Base-by-base conservation (phyloP, 2,329 filamentous ascomycete species). In the Cladorrhinum sp. region DNA sequence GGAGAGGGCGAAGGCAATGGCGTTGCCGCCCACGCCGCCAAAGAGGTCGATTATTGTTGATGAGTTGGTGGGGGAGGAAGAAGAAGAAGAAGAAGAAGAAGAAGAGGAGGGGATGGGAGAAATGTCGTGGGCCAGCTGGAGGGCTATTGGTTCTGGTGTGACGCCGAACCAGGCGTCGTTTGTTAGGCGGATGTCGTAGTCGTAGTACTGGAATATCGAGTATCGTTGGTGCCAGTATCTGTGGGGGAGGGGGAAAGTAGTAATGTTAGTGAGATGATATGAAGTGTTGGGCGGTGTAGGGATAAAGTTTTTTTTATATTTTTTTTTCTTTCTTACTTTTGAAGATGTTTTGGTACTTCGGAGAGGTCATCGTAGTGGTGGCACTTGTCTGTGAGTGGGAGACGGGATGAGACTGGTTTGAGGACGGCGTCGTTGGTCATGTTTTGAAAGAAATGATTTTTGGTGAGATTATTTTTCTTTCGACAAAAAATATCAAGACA, bases 81-180 rank as follows among this genome's bases (percentile, higher is more conserved):
- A n/a, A n/a, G n/a, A n/a, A n/a, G n/a, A n/a, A n/a, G n/a, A n/a
- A n/a, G n/a, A n/a, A n/a, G n/a, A n/a, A n/a, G n/a, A n/a, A 79
- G 57, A 79, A 28, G 81, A 78, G 50, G 80, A 79, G 60, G 80
- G 77, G 16, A 30, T 30, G 26, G 26, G 33, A 12, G 33, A 36
- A 48, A 96, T 80, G 70, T 96, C 89, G 14, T 80, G 71, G 16
- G 93, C 91, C 57, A 96, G 91, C 76, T 88, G 86, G 62, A 82
- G 86, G 62, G 95, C 95, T 26, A 99, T 86, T 3, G 91, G 90
- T 74, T 99, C 94, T 14, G 95, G 93, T 0, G 96, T 99, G 7
- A 98, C 93, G 59, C 93, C 95, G 73, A 95, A 99, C 95, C 95
- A 99, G 58, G 92, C 90, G 76, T 94, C 89, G 73, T 96, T 88